Conservation (phyloP, 306 rosid species). For the Trifolium dubium region DNA sequence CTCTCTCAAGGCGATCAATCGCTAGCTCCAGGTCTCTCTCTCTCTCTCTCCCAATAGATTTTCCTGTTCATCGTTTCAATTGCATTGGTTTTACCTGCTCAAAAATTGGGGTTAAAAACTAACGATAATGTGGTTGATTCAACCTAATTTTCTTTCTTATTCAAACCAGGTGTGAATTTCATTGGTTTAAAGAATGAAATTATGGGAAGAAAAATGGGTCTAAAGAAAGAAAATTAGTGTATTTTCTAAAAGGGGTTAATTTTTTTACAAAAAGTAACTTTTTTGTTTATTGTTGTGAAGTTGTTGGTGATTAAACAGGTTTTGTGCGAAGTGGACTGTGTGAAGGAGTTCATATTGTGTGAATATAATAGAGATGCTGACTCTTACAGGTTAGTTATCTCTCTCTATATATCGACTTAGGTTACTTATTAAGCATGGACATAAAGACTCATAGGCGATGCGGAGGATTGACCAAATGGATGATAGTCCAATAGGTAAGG, state of each 20-base stretch:
- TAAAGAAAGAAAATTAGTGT: too few species aligned
- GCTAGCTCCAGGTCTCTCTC: slow-evolving; percentile 78
- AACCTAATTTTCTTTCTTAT: too few species aligned
- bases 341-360: slow-evolving; percentile 89
- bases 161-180: too few species aligned
- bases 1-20: slow-evolving; percentile 98
- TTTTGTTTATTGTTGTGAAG: background rate
- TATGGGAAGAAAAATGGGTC: too few species aligned
- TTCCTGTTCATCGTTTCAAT: background rate
- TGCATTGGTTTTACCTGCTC: background rate
- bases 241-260: background rate
- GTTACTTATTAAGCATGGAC: background rate
- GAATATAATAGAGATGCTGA: slow-evolving; percentile 98
- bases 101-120: background rate
- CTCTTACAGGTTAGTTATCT: slow-evolving; percentile 70
- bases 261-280: background rate
- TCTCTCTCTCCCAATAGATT: slow-evolving; percentile 13
- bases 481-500: background rate
- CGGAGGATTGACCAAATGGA: background rate
- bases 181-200: too few species aligned
- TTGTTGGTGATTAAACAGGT: slow-evolving; percentile 60
- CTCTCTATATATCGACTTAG: too few species aligned
- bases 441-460: background rate
- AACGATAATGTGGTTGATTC: background rate
- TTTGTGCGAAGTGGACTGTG: slow-evolving; percentile 64